Base-by-base conservation (phyloP, 2,329 filamentous ascomycete genomes). In the Monilinia fructicola region DNA sequence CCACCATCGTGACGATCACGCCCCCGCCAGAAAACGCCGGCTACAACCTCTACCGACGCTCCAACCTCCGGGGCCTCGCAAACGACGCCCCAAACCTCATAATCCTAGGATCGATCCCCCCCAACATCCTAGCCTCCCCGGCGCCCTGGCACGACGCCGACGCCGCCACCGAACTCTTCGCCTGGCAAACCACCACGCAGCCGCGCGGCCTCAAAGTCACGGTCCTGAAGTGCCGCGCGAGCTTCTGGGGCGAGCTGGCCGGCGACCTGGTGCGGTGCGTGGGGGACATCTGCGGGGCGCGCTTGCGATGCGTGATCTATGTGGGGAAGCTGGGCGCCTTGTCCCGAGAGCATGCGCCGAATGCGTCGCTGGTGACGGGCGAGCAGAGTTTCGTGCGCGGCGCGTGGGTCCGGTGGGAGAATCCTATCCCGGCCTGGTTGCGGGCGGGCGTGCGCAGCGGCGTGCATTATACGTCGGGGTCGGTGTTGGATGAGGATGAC, bases 401-500 rank as follows among this genome's bases (percentile, higher is more conserved):
- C 0, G 18, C 4, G 3, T 23, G 31, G 0, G 7, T 60, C 42
- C 21, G 48, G 28, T 60, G 56, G 56, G 28, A 48, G 16, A 60
- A 60, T 23, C 56, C 56, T 1, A 60, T 60, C 0, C 2, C 28
- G 2, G 56, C 23, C 1, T 4, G 10, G 42, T 48, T 60, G 1
- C 12, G 48, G 42, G 42, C 28, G 4, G 16, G 3, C 0, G 56
- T 60, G 12, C 12, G 21, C 28, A 48, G 9, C 2, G 56, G 56
- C 0, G 28, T 35, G 7, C 56, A 60, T 48, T 60, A 12, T 48
- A 60, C 56, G 28, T 60, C 42, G 26, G 56, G 28, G 1, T 60
- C 42, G 56, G 56, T 60, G 42, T 18, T 60, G 21, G 42, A 60
- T 38, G 56, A 60, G 9, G 56, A 48, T 50, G 28, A 35, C 1